Base-by-base conservation (phyloP, 441 rosid species). In the Omphalea diandra region DNA sequence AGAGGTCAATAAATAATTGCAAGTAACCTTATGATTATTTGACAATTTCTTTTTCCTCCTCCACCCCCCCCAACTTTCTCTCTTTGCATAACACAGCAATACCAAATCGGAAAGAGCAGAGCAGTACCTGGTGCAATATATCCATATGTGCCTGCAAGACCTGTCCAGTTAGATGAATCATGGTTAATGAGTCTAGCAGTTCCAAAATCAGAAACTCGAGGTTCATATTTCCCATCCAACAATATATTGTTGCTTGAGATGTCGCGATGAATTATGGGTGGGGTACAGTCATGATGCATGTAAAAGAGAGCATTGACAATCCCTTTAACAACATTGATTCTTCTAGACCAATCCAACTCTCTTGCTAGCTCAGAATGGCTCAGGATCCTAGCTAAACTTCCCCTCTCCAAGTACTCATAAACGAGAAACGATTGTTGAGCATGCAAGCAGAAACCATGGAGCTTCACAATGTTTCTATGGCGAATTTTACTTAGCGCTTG, bases 61-160 rank as follows among this genome's bases (percentile, higher is more conserved):
- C n/a, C n/a, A n/a, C n/a, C n/a, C n/a, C n/a, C n/a, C n/a, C n/a
- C n/a, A n/a, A n/a, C n/a, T n/a, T n/a, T n/a, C n/a, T n/a, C n/a
- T n/a, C n/a, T n/a, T n/a, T n/a, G n/a, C n/a, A n/a, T n/a, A n/a
- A n/a, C n/a, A n/a, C n/a, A n/a, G n/a, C n/a, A n/a, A n/a, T n/a
- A n/a, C n/a, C n/a, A n/a, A n/a, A n/a, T n/a, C n/a, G n/a, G n/a
- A n/a, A n/a, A n/a, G n/a, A n/a, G n/a, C n/a, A n/a, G n/a, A n/a
- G n/a, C 43, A 54, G 27, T 71, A 79, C 82, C 82, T 79, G 82
- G 82, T 12, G 82, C 79, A 52, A 73, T 66, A 49, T 79, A 79
- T 47, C 82, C 79, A 56, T 52, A 75, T 9, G 82, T 79, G 29
- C 82, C 82, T 15, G 72, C 79, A 54, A 69, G 50, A 29, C 9